Percentiles rank a stretch among this genome's conserved stretches.
phyloP scores from a whole-genome alignment of 176 grass and related monocot species.

The Cenchrus fungigraminus region DNA sequence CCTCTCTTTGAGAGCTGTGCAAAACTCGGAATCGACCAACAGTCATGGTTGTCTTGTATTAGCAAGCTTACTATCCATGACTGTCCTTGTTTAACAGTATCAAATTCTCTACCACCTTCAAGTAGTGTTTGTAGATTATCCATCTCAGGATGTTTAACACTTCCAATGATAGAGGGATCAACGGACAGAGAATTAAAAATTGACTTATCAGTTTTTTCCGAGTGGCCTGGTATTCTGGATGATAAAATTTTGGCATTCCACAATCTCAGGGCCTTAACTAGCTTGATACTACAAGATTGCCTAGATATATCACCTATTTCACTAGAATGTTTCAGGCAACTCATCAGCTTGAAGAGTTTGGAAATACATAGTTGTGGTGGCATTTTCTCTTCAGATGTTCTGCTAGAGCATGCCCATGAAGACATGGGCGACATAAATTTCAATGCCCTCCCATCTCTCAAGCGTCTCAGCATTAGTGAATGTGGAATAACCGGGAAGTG shows the following conservation, averaged over 20 bases:
- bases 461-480: accelerated
- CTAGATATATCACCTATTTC: neutral
- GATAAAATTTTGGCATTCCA: neutral
- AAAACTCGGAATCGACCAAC: neutral
- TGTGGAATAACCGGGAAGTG: neutral
- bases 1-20: neutral
- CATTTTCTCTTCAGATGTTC: neutral
- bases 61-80: neutral
- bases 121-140: neutral
- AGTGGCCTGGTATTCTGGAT: no score
- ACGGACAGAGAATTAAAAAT: neutral
- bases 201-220: no score
- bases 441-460: neutral
- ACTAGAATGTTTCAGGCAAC: slow-evolving; percentile 29
- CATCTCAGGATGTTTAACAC: accelerated
- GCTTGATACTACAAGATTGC: neutral
- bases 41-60: slow-evolving; percentile 11
- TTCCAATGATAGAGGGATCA: neutral
- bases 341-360: slow-evolving; percentile 30
- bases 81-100: neutral
- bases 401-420: neutral
- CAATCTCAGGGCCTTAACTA: neutral
- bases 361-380: accelerated
- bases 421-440: neutral
- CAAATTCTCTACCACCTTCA: slow-evolving; percentile 26